Base-by-base conservation (phyloP, 1,284 basidiomycete genomes). In the Chalciporus sp. region DNA sequence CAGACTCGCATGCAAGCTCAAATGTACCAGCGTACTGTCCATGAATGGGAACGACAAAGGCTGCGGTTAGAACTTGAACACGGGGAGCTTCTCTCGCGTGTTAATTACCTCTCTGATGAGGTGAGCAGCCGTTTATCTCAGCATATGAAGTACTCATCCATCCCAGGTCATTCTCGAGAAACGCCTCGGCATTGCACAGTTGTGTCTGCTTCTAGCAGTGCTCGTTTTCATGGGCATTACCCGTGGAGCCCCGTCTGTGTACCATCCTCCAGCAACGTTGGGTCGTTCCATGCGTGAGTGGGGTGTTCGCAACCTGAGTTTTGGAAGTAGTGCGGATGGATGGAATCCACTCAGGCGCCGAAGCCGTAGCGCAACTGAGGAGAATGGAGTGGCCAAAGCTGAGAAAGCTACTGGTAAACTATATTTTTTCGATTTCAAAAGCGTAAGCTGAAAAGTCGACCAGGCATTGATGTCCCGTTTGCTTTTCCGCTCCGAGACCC, bases 191-290 rank as follows among this genome's bases (percentile, higher is more conserved):
- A 84, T 95, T 35, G 89, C 88, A 0, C 93, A 95, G 64, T 77
- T 95, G 0, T 83, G 88, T 63, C 79, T 94, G 8, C 76, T 95
- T 2, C 76, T 94, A 2, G 80, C 84, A 0, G 85, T 95, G 2
- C 79, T 95, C 26, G 76, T 94, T 10, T 94, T 95, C 69, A 86
- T 95, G 71, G 84, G 84, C 7, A 76, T 95, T 49, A 95, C 94
- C 3, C 83, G 93, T 7, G 91, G 92, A 29, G 63, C 67, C 17
- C 58, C 70, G 9, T 28, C 56, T 35, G 47, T 50, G 23, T 61
- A 56, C 14, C 58, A 59, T 10, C 53, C 56, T 31, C 47, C 45
- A 12, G 26, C 49, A 7, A 17, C 63, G 11, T 2, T 47, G n/a
- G 65, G 64, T 47, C 51, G 49, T 29, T 73, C 77, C 0, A 65